Evolutionary conservation across 768 basidiomycete species (phyloP).

Genomic region (Gymnopilus junonius): DNA sequence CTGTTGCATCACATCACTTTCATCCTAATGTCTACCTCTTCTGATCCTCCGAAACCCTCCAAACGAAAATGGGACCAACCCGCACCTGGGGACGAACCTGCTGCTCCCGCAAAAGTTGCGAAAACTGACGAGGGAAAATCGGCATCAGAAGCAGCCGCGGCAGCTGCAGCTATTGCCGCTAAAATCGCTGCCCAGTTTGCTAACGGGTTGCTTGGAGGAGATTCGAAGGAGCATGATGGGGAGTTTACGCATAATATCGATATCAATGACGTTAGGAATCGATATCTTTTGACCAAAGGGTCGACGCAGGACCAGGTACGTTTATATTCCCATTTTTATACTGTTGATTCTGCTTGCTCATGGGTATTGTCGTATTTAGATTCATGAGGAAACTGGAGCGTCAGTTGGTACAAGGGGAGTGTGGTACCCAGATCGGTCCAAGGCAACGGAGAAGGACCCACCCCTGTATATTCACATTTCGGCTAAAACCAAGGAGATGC

Average conservation of each 20-base stretch:
- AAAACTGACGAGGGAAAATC: conserved; percentile 59
- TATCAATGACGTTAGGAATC: conserved; percentile 94
- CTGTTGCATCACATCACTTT: neutral
- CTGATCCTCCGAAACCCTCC: conserved; percentile 27
- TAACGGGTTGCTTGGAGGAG: conserved; percentile 46
- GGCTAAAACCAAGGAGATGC: conserved; percentile 65
- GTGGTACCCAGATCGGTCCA: conserved; percentile 94
- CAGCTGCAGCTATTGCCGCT: conserved; percentile 86
- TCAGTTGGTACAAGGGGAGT: conserved; percentile 91
- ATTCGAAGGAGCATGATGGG: conserved; percentile 69
- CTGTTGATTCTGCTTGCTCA: neutral
- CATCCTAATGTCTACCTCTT: conserved; percentile 16
- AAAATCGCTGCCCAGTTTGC: conserved; percentile 92
- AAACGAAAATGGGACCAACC: conserved; percentile 64
- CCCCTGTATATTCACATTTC: conserved; percentile 94
- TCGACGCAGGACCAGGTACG: conserved; percentile 89
- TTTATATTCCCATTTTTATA: neutral
- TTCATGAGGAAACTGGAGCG: conserved; percentile 90
- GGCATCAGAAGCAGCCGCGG: conserved; percentile 69
- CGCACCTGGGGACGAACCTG: conserved; percentile 48
- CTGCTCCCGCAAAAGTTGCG: conserved; percentile 44
- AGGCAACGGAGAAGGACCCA: conserved; percentile 91
- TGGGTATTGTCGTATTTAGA: conserved; percentile 47
- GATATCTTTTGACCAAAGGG: conserved; percentile 93
- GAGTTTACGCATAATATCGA: conserved; percentile 92